A percentile compares a stretch with the other conserved stretches of the same genome.
phyloP scores from a whole-genome alignment of 371 early-diverging fungal genomes.

The Mucor circinelloides region DNA sequence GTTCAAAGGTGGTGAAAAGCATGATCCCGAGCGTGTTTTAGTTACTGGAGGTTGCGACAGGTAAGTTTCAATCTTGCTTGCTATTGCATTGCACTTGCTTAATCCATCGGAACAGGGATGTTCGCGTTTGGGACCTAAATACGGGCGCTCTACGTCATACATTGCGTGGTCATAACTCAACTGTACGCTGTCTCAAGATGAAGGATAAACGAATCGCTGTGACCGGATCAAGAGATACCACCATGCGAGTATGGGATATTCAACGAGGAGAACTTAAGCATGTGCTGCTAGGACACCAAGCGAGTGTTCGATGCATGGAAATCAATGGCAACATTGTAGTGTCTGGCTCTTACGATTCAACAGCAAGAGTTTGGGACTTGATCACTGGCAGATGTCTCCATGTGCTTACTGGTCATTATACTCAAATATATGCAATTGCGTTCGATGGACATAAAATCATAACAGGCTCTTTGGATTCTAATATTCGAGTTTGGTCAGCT shows the following conservation, averaged over 20 bases:
- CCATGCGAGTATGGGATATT: conserved; percentile 82
- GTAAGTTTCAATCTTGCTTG: conserved; percentile 33
- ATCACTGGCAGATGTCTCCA: conserved; percentile 70
- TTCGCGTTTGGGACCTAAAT: conserved; percentile 89
- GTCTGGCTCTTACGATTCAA: conserved; percentile 89
- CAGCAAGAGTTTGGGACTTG: conserved; percentile 88
- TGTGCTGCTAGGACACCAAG: conserved; percentile 75
- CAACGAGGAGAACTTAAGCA: conserved; percentile 65
- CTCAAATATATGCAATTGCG: conserved; percentile 71
- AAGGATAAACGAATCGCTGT: conserved; percentile 71
- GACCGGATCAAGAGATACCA: conserved; percentile 90
- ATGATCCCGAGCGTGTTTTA: conserved; percentile 70
- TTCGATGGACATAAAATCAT: conserved; percentile 70
- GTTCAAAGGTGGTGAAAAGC: conserved; percentile 62
- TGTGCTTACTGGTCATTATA: conserved; percentile 70
- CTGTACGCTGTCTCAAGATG: conserved; percentile 88
- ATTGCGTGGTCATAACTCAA: conserved; percentile 89
- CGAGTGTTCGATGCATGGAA: conserved; percentile 84
- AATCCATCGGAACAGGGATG: conserved; percentile 51
- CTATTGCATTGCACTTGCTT: background rate
- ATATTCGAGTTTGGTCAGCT: conserved; percentile 75
- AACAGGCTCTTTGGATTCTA: conserved; percentile 79
- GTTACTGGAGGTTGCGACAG: conserved; percentile 83
- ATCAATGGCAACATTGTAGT: conserved; percentile 76
- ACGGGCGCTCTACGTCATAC: conserved; percentile 74